Conservation (phyloP, 768 basidiomycete species). For the Agrocybe praecox region DNA sequence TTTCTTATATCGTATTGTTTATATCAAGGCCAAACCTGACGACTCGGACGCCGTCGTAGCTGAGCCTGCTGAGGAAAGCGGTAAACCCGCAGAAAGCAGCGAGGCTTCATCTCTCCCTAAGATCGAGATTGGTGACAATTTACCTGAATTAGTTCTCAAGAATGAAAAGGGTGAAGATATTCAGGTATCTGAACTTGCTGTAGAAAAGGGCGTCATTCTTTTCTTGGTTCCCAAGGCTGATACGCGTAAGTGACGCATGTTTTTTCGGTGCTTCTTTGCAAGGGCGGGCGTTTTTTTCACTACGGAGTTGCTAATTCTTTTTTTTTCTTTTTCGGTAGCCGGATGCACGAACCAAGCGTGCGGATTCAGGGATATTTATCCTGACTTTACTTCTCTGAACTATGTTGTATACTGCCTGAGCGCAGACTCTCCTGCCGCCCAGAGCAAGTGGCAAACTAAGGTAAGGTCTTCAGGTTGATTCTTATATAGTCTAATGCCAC, state of each 20-base stretch:
- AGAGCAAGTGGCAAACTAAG: constrained; percentile 87
- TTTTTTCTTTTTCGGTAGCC: constrained; percentile 39
- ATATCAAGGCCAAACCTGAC: constrained; percentile 35
- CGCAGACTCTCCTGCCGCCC: constrained; percentile 73
- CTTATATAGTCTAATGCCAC: not conserved
- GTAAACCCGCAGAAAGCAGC: constrained; percentile 23
- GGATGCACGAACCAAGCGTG: constrained; percentile 95
- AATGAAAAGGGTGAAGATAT: constrained; percentile 86
- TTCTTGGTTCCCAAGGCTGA: constrained; percentile 87
- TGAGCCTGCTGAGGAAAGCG: constrained; percentile 9
- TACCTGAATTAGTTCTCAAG: constrained; percentile 77
- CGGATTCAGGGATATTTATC: constrained; percentile 83
- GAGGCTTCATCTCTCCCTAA: constrained; percentile 30
- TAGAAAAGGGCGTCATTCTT: constrained; percentile 76
- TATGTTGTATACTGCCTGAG: constrained; percentile 87
- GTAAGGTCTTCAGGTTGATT: constrained; percentile 35
- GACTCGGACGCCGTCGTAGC: too few species aligned
- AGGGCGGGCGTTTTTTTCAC: not conserved
- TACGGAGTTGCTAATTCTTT: not conserved
- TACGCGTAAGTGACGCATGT: constrained; percentile 57
- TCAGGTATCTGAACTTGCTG: constrained; percentile 61
- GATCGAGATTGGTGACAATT: constrained; percentile 72
- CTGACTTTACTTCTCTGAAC: constrained; percentile 67
- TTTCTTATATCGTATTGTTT: not conserved
- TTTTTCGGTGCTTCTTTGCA: not conserved